Evolutionary conservation across 805 yeast species (phyloP).

Genomic region (Candida michaelii): DNA sequence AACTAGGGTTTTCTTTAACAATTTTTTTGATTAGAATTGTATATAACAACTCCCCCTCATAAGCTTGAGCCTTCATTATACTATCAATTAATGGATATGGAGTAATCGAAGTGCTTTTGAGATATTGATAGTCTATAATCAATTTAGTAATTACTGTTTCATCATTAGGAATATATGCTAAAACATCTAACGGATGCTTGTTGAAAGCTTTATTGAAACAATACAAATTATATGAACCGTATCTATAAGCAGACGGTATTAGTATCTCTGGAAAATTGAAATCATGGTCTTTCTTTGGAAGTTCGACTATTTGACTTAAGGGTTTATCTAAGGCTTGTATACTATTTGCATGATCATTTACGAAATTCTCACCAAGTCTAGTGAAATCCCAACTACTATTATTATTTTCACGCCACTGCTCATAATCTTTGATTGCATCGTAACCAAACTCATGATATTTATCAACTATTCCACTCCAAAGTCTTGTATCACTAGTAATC

Average conservation of each 20-base stretch:
- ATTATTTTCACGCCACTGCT: background rate
- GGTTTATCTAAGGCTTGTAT: conserved; percentile 13
- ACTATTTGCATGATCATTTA: conserved; percentile 12
- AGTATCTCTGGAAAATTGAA: conserved; percentile 14
- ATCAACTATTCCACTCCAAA: conserved; percentile 10
- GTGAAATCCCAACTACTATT: background rate
- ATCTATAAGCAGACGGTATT: conserved; percentile 12
- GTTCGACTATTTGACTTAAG: conserved; percentile 8
- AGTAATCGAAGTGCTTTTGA: background rate
- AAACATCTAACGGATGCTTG: conserved; percentile 13
- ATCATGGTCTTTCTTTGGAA: background rate
- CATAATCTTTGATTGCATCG: conserved; percentile 10
- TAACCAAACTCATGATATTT: conserved; percentile 11
- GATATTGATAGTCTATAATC: conserved; percentile 9
- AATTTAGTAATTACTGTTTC: conserved; percentile 6
- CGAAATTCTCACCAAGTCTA: conserved; percentile 7
- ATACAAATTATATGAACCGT: conserved; percentile 9
- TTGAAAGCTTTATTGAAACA: conserved; percentile 10
- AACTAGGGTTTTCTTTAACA: conserved; percentile 6
- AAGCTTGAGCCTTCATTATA: conserved; percentile 14
- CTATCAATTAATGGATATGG: conserved; percentile 10
- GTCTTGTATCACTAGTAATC: conserved; percentile 9
- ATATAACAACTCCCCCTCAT: conserved; percentile 17
- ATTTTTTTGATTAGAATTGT: conserved; percentile 14
- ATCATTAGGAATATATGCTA: conserved; percentile 15